These are phyloP conservation scores for Ophiorrhiza pumila DNA, from an alignment of 257 asterid genomes.

Conservation along the genomic window DNA sequence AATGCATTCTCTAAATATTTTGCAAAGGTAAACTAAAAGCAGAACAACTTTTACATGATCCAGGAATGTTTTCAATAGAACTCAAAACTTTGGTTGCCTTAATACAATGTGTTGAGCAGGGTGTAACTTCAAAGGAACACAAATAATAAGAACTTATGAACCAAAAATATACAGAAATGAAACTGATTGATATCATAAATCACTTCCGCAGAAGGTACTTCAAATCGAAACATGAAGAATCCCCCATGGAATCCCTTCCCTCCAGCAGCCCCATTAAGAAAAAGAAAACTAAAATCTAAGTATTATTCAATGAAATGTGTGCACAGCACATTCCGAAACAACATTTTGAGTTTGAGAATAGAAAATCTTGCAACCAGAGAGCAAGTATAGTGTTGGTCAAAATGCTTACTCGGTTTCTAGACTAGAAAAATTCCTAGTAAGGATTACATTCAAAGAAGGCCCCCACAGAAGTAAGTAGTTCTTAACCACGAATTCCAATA, in stretches of 20 bases:
- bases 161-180: background rate
- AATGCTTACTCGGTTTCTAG: background rate
- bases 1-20: background rate
- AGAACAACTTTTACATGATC: background rate
- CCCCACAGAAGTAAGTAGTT: background rate
- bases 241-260: background rate
- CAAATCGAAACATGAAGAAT: background rate
- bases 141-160: background rate
- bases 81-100: too few relatives aligned
- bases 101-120: background rate
- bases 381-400: background rate
- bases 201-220: background rate
- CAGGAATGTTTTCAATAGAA: too few relatives aligned
- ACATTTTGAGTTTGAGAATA: background rate
- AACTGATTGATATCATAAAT: background rate
- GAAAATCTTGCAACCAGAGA: conserved; percentile 5
- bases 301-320: background rate
- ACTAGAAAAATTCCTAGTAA: background rate
- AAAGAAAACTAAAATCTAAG: background rate
- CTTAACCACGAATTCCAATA: background rate
- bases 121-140: background rate
- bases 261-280: background rate
- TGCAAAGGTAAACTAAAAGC: background rate
- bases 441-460: background rate
- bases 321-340: background rate